Evolutionary conservation across 1,284 basidiomycete genomes (phyloP).

Genomic region (Entoloma clypeatum): DNA sequence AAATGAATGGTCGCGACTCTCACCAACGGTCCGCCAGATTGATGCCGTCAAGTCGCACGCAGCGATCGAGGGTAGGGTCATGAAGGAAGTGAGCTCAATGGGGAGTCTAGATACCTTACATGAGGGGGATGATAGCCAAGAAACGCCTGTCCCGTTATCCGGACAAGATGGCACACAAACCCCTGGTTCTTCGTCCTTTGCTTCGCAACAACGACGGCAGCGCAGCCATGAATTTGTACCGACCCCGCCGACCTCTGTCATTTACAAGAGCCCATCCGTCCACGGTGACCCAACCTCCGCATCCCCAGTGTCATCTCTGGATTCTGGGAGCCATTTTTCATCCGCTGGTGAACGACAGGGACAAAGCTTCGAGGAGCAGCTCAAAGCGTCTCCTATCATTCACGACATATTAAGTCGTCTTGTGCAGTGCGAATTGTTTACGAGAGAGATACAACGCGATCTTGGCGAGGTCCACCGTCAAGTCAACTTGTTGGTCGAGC

Average conservation of each 20-base stretch:
- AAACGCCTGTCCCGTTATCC: slow-evolving; percentile 25
- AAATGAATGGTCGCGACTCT: slow-evolving; percentile 32
- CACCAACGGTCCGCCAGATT: slow-evolving; percentile 43
- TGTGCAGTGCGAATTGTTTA: slow-evolving; percentile 63
- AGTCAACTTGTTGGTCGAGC: slow-evolving; percentile 72
- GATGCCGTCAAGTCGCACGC: slow-evolving; percentile 45
- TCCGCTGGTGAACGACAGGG: slow-evolving; percentile 39
- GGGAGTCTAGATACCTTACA: slow-evolving; percentile 50
- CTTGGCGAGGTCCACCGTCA: slow-evolving; percentile 73
- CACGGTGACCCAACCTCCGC: slow-evolving; percentile 53
- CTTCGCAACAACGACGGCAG: slow-evolving; percentile 32
- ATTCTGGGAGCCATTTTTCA: slow-evolving; percentile 62
- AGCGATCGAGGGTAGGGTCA: slow-evolving; percentile 37
- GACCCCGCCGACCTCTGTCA: slow-evolving; percentile 39
- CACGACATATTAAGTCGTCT: slow-evolving; percentile 76
- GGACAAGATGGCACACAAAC: slow-evolving; percentile 33
- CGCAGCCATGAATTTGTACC: slow-evolving; percentile 30
- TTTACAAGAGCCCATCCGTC: slow-evolving; percentile 30
- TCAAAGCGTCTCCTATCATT: slow-evolving; percentile 69
- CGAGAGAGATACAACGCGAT: slow-evolving; percentile 71
- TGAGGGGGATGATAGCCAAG: slow-evolving; percentile 48
- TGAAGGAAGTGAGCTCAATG: slow-evolving; percentile 48
- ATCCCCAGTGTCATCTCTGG: slow-evolving; percentile 74
- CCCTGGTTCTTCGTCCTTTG: slow-evolving; percentile 32
- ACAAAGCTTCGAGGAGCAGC: slow-evolving; percentile 61